Evolutionary conservation across 805 yeast species (phyloP).

Genomic region (Metschnikowia bowlesiae): DNA sequence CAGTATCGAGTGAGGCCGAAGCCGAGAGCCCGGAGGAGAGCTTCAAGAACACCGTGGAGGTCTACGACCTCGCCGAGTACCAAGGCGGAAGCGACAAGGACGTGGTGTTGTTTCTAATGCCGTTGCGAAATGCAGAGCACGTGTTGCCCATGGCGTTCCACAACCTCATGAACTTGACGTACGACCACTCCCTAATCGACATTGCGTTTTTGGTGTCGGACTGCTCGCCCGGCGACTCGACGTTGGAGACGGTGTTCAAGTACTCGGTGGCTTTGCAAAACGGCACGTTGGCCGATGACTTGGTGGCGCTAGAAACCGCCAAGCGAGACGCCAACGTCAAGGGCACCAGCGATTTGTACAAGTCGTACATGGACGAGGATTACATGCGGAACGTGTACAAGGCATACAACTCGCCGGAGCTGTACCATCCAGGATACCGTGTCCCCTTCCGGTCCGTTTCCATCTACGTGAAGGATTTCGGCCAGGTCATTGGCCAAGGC

Average conservation of each 20-base stretch:
- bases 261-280: conserved; percentile 66
- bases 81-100: conserved; percentile 49
- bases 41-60: conserved; percentile 48
- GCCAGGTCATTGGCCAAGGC: conserved; percentile 82
- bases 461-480: conserved; percentile 77
- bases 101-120: conserved; percentile 64
- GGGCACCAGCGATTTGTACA: conserved; percentile 60
- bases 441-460: conserved; percentile 75
- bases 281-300: conserved; percentile 52
- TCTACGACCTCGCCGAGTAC: conserved; percentile 57
- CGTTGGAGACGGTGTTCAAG: conserved; percentile 61
- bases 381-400: conserved; percentile 54
- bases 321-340: conserved; percentile 31
- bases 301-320: conserved; percentile 40
- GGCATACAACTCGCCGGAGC: conserved; percentile 58
- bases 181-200: conserved; percentile 76
- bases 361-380: conserved; percentile 62
- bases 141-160: conserved; percentile 80
- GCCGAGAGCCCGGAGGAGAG: conserved; percentile 27
- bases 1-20: conserved; percentile 2
- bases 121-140: conserved; percentile 72
- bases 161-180: conserved; percentile 80
- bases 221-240: conserved; percentile 64
- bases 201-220: conserved; percentile 78
- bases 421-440: conserved; percentile 53